Percentiles rank a stretch among this genome's conserved stretches.
These are phyloP conservation scores for Aspergillus wentii DNA, from an alignment of 495 filamentous ascomycete genomes.

Conservation along the genomic window DNA sequence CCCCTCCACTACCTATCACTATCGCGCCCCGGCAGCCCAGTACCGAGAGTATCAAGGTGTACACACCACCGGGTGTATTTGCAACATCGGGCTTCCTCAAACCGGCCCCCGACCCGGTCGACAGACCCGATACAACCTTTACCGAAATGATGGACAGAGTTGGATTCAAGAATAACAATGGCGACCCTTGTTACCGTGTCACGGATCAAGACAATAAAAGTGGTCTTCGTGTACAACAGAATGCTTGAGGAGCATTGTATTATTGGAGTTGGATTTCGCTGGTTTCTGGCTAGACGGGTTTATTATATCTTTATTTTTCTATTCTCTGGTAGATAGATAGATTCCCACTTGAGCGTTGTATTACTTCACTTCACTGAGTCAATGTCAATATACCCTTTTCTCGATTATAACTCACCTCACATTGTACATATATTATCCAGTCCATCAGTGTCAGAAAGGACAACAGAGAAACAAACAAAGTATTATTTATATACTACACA, in stretches of 20 bases:
- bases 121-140: constrained; percentile 55
- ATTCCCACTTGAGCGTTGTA: too few relatives aligned
- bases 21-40: constrained; percentile 48
- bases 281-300: neutral
- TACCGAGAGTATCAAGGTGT: constrained; percentile 65
- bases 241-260: too few relatives aligned
- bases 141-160: constrained; percentile 59
- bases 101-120: constrained; percentile 27
- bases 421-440: too few relatives aligned
- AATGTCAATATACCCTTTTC: neutral
- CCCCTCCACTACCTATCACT: constrained; percentile 21
- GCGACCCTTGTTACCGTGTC: constrained; percentile 30
- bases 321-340: too few relatives aligned
- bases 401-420: too few relatives aligned
- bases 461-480: neutral
- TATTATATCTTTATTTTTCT: too few relatives aligned
- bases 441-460: neutral
- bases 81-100: constrained; percentile 21
- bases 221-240: too few relatives aligned
- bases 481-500: constrained; percentile 2
- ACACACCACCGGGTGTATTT: constrained; percentile 53
- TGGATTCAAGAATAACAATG: constrained; percentile 37
- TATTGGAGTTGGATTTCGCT: neutral
- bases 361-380: too few relatives aligned
- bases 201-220: too few relatives aligned